Conservation (phyloP, 192 early-diverging fungal genomes). For the Mortierella hygrophila region DNA sequence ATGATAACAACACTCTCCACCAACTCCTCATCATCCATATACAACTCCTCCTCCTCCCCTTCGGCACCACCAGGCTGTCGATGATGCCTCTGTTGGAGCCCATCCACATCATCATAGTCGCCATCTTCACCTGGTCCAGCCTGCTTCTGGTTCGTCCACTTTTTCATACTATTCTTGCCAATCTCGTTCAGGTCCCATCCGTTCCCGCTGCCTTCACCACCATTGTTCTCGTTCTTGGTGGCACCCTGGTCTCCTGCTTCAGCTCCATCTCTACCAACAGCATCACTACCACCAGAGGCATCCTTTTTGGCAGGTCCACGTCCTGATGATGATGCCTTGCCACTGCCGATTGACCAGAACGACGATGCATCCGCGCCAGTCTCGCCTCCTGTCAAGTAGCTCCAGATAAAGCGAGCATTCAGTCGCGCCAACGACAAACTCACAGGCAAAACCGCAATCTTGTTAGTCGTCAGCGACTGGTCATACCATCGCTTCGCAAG, state of each 20-base stretch:
- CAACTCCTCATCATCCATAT: slow-evolving; percentile 64
- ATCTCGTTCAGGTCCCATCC: slow-evolving; percentile 28
- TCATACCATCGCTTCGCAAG: slow-evolving; percentile 97
- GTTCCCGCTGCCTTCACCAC: not conserved
- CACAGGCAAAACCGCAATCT: slow-evolving; percentile 83
- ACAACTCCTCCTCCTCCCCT: slow-evolving; percentile 49
- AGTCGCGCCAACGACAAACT: slow-evolving; percentile 82
- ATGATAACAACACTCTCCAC: slow-evolving; percentile 69
- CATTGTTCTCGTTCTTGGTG: not conserved
- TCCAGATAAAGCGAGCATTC: slow-evolving; percentile 74
- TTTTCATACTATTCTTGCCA: slow-evolving; percentile 17
- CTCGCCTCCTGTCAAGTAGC: slow-evolving; percentile 70
- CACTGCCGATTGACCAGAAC: slow-evolving; percentile 34
- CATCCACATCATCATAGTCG: slow-evolving; percentile 57
- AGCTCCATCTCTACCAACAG: not conserved
- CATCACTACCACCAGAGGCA: not conserved
- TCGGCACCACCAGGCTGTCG: slow-evolving; percentile 22
- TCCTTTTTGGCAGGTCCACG: not conserved
- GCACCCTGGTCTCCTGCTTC: not conserved
- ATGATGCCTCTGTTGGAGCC: slow-evolving; percentile 27
- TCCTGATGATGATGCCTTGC: slow-evolving; percentile 19
- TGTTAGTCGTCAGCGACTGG: slow-evolving; percentile 79
- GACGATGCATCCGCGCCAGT: slow-evolving; percentile 40
- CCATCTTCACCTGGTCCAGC: slow-evolving; percentile 41
- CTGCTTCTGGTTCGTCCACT: slow-evolving; percentile 36